Evolutionary conservation across 805 yeast species (phyloP).

Genomic region (Saturnispora silvae): DNA sequence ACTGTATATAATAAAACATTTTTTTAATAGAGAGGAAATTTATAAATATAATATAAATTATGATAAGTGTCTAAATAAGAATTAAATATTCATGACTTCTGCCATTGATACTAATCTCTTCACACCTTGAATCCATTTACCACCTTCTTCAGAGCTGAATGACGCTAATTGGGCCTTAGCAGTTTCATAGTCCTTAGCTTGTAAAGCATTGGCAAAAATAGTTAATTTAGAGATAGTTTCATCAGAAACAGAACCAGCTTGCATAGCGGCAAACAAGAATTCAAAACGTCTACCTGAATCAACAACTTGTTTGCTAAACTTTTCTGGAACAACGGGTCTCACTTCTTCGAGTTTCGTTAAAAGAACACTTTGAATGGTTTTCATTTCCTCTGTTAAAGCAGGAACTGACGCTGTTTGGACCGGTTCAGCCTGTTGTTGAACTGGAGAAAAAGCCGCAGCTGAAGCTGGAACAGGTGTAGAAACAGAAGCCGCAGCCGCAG

Average conservation of each 20-base stretch:
- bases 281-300: constrained; percentile 80
- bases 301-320: constrained; percentile 56
- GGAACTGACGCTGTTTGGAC: no score
- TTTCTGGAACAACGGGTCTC: constrained; percentile 65
- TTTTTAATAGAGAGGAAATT: background rate
- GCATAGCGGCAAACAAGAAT: constrained; percentile 67
- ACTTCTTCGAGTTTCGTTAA: constrained; percentile 46
- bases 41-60: constrained; percentile 2
- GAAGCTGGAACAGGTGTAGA: background rate
- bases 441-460: background rate
- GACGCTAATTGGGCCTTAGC: constrained; percentile 60
- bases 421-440: constrained; percentile 38
- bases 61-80: background rate
- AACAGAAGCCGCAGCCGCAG: background rate
- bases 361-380: constrained; percentile 53
- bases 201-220: constrained; percentile 40
- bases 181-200: constrained; percentile 39
- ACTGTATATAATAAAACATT: background rate
- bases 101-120: constrained; percentile 76
- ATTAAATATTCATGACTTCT: constrained; percentile 25
- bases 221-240: constrained; percentile 46
- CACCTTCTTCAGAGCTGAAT: constrained; percentile 60
- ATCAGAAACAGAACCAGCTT: constrained; percentile 53
- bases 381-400: no score
- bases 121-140: constrained; percentile 89